These are phyloP conservation scores for Ophiocordyceps polyrhachis-furcata DNA, from an alignment of 2,329 filamentous ascomycete genomes.

Conservation along the genomic window DNA sequence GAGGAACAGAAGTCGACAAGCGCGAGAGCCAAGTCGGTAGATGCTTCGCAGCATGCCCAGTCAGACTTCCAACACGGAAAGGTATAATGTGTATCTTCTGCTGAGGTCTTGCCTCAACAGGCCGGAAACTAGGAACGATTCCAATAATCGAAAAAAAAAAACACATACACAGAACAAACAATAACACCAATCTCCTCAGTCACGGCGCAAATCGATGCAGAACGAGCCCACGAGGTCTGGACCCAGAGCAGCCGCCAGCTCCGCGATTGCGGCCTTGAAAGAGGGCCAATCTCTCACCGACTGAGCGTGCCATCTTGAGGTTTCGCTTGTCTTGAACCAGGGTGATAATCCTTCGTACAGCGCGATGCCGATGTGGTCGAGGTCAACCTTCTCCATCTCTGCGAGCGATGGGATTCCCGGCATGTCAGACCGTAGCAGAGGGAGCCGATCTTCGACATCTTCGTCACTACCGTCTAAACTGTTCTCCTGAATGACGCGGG, in stretches of 20 bases:
- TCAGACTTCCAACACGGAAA: too few relatives aligned
- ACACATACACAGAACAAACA: neutral
- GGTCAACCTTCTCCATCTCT: slow-evolving; percentile 33
- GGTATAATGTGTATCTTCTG: too few relatives aligned
- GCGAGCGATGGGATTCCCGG: slow-evolving; percentile 43
- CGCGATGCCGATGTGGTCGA: slow-evolving; percentile 39
- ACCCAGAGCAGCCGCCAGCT: slow-evolving; percentile 48
- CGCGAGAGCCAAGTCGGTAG: too few relatives aligned
- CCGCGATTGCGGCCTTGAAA: slow-evolving; percentile 45
- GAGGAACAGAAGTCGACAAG: too few relatives aligned
- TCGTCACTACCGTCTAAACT: slow-evolving; percentile 4
- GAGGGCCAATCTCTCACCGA: slow-evolving; percentile 27
- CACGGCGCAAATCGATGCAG: slow-evolving; percentile 28
- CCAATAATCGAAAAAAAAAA: too few relatives aligned
- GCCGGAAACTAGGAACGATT: too few relatives aligned
- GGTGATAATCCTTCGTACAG: slow-evolving; percentile 17
- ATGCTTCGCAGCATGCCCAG: too few relatives aligned
- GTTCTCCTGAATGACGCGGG: neutral
- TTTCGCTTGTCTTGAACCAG: slow-evolving; percentile 27
- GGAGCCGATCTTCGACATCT: slow-evolving; percentile 7
- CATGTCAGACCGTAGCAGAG: slow-evolving; percentile 42
- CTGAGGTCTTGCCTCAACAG: too few relatives aligned
- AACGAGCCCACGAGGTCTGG: slow-evolving; percentile 35
- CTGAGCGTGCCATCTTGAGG: slow-evolving; percentile 40
- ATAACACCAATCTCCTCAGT: neutral